phyloP scores from a whole-genome alignment of 2,329 filamentous ascomycete genomes.

The Aciculosporium take region DNA sequence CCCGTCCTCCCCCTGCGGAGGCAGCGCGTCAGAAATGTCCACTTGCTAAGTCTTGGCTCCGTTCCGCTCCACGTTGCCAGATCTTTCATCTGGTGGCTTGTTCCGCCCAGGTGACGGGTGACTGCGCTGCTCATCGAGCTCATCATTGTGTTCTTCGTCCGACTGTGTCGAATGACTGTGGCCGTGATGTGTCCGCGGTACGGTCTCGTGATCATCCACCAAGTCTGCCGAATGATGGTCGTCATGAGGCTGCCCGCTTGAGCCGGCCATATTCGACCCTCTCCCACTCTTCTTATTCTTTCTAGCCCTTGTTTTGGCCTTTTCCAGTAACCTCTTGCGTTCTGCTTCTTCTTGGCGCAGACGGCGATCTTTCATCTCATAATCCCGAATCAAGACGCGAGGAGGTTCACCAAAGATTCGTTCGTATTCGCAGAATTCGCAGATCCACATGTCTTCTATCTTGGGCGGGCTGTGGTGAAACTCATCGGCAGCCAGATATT shows the following conservation, averaged over 20 bases:
- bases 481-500: constrained; percentile 59
- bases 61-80: constrained; percentile 8
- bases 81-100: constrained; percentile 5
- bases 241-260: constrained; percentile 11
- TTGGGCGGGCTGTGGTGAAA: constrained; percentile 62
- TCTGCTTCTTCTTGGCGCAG: constrained; percentile 76
- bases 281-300: constrained; percentile 79
- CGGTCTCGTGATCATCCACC: constrained; percentile 11
- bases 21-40: constrained; percentile 1
- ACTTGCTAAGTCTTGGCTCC: constrained; percentile 6
- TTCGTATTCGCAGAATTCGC: constrained; percentile 97
- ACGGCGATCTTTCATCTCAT: constrained; percentile 86
- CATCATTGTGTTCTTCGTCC: constrained; percentile 26
- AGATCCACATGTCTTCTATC: constrained; percentile 75
- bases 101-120: constrained; percentile 9
- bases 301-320: constrained; percentile 83
- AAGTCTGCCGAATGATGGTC: constrained; percentile 12
- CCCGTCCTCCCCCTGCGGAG: neutral
- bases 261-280: constrained; percentile 15
- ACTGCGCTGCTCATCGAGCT: constrained; percentile 16
- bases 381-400: constrained; percentile 70
- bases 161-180: constrained; percentile 24
- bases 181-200: constrained; percentile 12
- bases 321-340: constrained; percentile 70
- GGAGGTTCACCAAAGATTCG: constrained; percentile 84